Base-by-base conservation (phyloP, 768 basidiomycete species). In the Suillus weaverae region DNA sequence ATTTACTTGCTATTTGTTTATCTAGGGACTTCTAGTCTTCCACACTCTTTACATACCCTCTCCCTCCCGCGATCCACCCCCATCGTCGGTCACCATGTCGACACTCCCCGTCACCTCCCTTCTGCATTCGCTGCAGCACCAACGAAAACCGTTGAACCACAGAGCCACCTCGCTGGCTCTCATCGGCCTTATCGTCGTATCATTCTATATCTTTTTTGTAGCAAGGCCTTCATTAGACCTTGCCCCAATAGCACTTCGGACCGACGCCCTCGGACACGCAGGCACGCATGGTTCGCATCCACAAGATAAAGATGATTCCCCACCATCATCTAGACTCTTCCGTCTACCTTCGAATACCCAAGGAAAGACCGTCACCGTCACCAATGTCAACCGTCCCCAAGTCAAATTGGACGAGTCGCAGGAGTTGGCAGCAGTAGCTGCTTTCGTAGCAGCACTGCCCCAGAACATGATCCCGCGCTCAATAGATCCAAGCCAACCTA, bases 381-480 rank as follows among this genome's bases (percentile, higher is more conserved):
- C 67, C 48, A 54, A 62, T 20, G 53, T 62, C 61, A 73, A 60
- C 54, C 70, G 78, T 18, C 77, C 81, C 0, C 78, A 85, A 36
- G 70, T 91, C 46, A 60, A 73, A 16, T 82, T 93, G 64, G 77
- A 81, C 46, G 71, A 79, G 0, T 73, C 78, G 0, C 83, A 92
- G 71, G 92, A 94, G 71, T 84, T 94, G 22, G 90, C 90, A 2
- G 90, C 92, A 3, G 78, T 92, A 55, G 84, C 89, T 3, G 86
- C 85, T 64, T 94, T 93, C 76, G 80, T 94, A 48, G 86, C 86
- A 0, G 87, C 88, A 60, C 81, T 92, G 26, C 85, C 90, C 0
- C 86, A 90, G 74, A 94, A 94, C 75, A 81, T 88, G 63, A 86
- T 95, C 63, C 91, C 93, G 1, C 72, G 78, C 0, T 79, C 80